Evolutionary conservation across 2,329 filamentous ascomycete species (phyloP).

Genomic region (Fusarium falciforme): DNA sequence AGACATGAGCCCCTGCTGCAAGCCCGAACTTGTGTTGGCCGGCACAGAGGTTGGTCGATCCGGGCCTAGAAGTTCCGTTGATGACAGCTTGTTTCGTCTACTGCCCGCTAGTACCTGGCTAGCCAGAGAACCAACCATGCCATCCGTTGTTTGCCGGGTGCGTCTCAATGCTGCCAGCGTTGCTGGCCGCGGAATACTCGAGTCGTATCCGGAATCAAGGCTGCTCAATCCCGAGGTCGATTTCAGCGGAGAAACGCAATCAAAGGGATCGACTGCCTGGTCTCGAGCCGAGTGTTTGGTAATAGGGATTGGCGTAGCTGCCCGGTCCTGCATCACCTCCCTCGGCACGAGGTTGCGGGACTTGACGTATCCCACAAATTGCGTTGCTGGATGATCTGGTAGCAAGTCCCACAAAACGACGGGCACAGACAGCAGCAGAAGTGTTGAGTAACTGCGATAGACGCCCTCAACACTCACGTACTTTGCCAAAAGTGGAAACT

Average conservation of each 20-base stretch:
- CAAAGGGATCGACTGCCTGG: conserved; percentile 24
- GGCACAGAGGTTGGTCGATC: conserved; percentile 27
- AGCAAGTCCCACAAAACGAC: conserved; percentile 42
- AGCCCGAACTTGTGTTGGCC: neutral
- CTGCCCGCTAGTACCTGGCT: conserved; percentile 29
- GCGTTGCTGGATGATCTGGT: conserved; percentile 40
- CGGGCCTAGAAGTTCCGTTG: conserved; percentile 32
- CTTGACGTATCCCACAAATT: conserved; percentile 44
- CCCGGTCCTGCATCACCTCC: conserved; percentile 17
- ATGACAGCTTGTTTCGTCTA: conserved; percentile 29
- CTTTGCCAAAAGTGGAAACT: conserved; percentile 43
- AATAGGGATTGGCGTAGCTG: conserved; percentile 39
- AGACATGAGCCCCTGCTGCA: conserved; percentile 10
- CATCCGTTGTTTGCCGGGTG: conserved; percentile 32
- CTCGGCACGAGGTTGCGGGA: conserved; percentile 36
- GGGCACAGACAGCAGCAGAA: conserved; percentile 41
- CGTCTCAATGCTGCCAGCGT: conserved; percentile 32
- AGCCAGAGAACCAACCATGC: conserved; percentile 20
- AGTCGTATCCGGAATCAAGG: conserved; percentile 44
- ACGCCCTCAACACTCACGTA: conserved; percentile 40
- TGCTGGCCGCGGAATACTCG: conserved; percentile 36
- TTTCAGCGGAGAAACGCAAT: conserved; percentile 35
- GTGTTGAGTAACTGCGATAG: conserved; percentile 41
- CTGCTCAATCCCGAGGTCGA: conserved; percentile 39
- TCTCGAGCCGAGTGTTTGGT: conserved; percentile 20